Evolutionary conservation across 78 protist genomes (phyloP), one percentile per base, ranked within the genome.

Genomic region (Dictyostelium purpureum): DNA sequence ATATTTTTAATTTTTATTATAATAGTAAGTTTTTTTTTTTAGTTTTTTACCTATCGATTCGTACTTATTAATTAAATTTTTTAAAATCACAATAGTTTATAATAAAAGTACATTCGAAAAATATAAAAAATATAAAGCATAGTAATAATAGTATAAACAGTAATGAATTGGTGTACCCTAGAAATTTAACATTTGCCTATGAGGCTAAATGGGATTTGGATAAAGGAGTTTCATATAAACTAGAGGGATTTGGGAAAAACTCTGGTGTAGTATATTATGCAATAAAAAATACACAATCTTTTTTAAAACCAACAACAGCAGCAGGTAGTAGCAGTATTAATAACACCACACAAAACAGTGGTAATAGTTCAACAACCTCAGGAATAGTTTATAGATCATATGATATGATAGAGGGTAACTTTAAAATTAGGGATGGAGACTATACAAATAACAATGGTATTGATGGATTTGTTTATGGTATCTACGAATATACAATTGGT

Each of bases 401-500:
- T n/a, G 91, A 85, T 54, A 37, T 28, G 3, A 56, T 81, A 11
- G 87, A 90, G 19, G 95, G 95, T 52, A 56, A 56, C 9, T 28
- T 90, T 69, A 51, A 57, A 16, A 1, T 90, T 11, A 31, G 88
- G 31, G 89, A 90, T 52, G 95, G 95, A 45, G 52, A 28, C 24
- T 90, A 80, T 24, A 56, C 67, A 40, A 65, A 77, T 16, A 73
- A 79, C 24, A 9, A 31, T 1, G 33, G 31, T 14, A 43, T 51
- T 18, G 71, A 77, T 7, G 71, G 51, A 7, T 40, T 59, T 26
- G 31, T 90, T 2, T 52, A 59, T 71, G 95, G 95, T 26, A 81
- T 90, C 28, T 90, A 90, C 45, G 88, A 81, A 51, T 80, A 43
- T n/a, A 52, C 35, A 26, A n/a, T 19, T 47, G 95, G 95, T 51